phyloP scores from a whole-genome alignment of 129 eudicot genomes.

The Dittrichia graveolens region DNA sequence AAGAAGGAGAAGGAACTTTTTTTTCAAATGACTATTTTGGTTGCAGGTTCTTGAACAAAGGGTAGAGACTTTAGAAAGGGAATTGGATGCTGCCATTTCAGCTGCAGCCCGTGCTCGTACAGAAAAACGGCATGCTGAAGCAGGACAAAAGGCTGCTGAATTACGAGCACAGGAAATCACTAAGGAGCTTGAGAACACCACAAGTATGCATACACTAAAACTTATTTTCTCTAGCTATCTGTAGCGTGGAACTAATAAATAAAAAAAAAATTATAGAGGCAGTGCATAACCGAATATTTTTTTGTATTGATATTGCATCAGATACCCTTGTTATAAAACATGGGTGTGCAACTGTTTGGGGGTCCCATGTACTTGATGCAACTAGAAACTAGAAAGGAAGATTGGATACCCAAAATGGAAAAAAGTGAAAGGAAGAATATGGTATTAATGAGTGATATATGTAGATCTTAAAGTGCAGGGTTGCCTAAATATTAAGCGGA shows the following conservation, averaged over 20 bases:
- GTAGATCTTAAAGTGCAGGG: no score
- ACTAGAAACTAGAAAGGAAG: no score
- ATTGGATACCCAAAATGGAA: no score
- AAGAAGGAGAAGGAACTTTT: constrained; percentile 5
- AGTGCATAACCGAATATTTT: no score
- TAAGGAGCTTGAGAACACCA: constrained; percentile 89
- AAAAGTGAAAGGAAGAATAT: no score
- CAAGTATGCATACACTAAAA: constrained; percentile 55
- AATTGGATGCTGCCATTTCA: constrained; percentile 87
- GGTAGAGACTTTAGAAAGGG: constrained; percentile 84
- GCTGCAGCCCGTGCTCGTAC: constrained; percentile 92
- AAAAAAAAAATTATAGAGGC: no score
- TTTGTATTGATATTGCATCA: neutral
- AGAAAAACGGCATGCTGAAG: constrained; percentile 91
- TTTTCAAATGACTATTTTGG: constrained; percentile 9
- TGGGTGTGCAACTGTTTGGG: neutral
- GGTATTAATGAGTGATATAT: no score
- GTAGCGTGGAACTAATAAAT: no score
- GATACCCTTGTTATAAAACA: neutral
- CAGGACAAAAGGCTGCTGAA: constrained; percentile 93
- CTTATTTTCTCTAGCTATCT: neutral
- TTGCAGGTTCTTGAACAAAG: constrained; percentile 92
- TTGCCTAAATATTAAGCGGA: no score
- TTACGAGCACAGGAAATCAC: constrained; percentile 77
- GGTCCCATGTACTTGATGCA: no score